phyloP scores from a whole-genome alignment of 371 early-diverging fungal genomes.

The Pancytospora philotis region DNA sequence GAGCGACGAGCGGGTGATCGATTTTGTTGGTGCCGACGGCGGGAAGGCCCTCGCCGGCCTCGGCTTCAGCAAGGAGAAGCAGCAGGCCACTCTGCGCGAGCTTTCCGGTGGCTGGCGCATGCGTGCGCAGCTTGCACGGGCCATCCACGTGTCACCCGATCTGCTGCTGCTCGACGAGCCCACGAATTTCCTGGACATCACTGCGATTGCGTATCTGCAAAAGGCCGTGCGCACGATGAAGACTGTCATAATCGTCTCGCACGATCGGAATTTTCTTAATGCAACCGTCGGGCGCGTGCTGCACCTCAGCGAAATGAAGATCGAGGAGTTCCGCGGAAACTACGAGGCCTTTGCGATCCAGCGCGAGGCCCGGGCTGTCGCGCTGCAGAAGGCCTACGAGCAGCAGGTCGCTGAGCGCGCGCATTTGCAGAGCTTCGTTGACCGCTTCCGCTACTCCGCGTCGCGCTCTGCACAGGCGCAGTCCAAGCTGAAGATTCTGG shows the following conservation, averaged over 20 bases:
- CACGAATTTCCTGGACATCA: conserved; percentile 77
- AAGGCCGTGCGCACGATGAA: conserved; percentile 69
- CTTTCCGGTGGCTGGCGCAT: conserved; percentile 98
- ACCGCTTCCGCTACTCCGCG: conserved; percentile 93
- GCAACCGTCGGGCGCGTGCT: conserved; percentile 86
- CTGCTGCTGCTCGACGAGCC: conserved; percentile 93
- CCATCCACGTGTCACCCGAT: conserved; percentile 83
- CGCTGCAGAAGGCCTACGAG: conserved; percentile 69
- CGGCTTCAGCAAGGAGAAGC: conserved; percentile 72
- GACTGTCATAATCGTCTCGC: conserved; percentile 83
- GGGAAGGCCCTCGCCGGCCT: conserved; percentile 79
- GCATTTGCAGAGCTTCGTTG: conserved; percentile 91
- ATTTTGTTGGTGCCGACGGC: conserved; percentile 83
- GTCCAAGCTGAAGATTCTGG: conserved; percentile 85
- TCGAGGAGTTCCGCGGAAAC: conserved; percentile 83
- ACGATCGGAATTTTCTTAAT: conserved; percentile 95
- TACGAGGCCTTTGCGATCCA: conserved; percentile 83
- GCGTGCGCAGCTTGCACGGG: conserved; percentile 84
- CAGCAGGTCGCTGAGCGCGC: conserved; percentile 58
- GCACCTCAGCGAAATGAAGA: conserved; percentile 70
- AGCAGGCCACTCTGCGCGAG: conserved; percentile 69
- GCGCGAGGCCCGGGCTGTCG: conserved; percentile 78
- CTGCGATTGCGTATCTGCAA: conserved; percentile 89
- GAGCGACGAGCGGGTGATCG: conserved; percentile 51
- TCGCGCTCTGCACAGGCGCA: conserved; percentile 93